Evolutionary conservation across 352 stramenopile species (phyloP), one percentile per base, ranked within the genome.

Genomic region (Globisporangium nunn): DNA sequence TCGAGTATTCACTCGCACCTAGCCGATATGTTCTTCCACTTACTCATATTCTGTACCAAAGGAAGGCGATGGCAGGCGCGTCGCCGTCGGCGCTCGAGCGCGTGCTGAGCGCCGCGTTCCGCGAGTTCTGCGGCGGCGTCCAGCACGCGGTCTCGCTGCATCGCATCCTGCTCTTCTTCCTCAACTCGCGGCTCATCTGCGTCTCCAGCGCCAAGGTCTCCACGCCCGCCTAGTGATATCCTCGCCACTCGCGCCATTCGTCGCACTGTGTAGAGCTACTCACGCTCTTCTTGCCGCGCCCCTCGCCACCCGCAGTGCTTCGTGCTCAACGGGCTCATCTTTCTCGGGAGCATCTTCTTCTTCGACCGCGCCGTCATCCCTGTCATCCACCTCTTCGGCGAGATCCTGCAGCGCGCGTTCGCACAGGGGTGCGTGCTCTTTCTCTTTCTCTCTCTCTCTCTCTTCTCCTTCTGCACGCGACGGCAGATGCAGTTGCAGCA

Each of bases 261-360:
- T 12, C 35, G 35, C 35, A 1, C 12, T 10, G 35, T 10, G 35
- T 17, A 15, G 12, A 43, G 37, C 37, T 17, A 43, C 35, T 40
- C 35, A 10, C 3, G 35, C 7, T 1, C 35, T 40, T 11, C 35
- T 3, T 11, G 35, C 2, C 35, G 4, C 7, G 23, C 23, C 23
- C 23, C 23, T 23, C 23, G 23, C 23, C 23, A 23, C 23, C 23
- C 23, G 23, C 50, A 56, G 50, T 95, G 85, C 59, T 88, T 95
- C 54, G 77, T 93, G 54, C 75, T 95, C n/a, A 95, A 95, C 62
- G 85, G 85, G 0, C 78, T 95, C 28, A 93, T 95, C 60, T 95
- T 95, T 58, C 70, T 95, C 40, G 85, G 85, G 44, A 93, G 83
- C 63, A 95, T 95, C 50, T 95, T 89, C 74, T 95, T 95, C 66